Conservation (phyloP, 805 yeast genomes). For the Suhomyces sp. region DNA sequence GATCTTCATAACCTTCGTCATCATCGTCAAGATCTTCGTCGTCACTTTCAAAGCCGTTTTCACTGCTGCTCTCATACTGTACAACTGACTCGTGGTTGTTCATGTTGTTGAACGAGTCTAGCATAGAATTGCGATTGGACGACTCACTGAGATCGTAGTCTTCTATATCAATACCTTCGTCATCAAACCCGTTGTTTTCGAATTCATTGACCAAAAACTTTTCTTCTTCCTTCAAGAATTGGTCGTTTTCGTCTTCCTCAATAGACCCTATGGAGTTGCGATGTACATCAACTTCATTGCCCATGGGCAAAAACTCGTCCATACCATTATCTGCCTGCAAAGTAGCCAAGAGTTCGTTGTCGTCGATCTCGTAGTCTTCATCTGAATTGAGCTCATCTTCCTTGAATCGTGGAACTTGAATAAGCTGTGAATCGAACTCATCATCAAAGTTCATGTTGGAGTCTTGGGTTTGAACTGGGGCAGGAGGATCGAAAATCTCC, state of each 20-base stretch:
- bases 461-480: neutral
- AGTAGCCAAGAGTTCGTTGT: constrained; percentile 45
- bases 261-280: constrained; percentile 28
- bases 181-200: constrained; percentile 46
- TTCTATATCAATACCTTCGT: constrained; percentile 35
- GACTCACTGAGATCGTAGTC: constrained; percentile 16
- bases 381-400: constrained; percentile 53
- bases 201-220: constrained; percentile 44
- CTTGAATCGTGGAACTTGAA: constrained; percentile 51
- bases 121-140: constrained; percentile 13
- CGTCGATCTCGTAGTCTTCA: constrained; percentile 62
- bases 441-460: constrained; percentile 18
- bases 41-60: constrained; percentile 25
- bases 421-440: constrained; percentile 30
- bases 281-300: neutral
- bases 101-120: constrained; percentile 19
- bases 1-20: constrained; percentile 39
- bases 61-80: constrained; percentile 38
- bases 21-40: constrained; percentile 31
- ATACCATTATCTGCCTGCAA: constrained; percentile 46
- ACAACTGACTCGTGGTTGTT: constrained; percentile 30
- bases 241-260: constrained; percentile 36
- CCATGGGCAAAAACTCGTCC: constrained; percentile 31
- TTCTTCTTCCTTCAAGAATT: constrained; percentile 43
- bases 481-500: constrained; percentile 27